Base-by-base conservation (phyloP, 208 protist genomes). In the Wallacemonas collosoma region DNA sequence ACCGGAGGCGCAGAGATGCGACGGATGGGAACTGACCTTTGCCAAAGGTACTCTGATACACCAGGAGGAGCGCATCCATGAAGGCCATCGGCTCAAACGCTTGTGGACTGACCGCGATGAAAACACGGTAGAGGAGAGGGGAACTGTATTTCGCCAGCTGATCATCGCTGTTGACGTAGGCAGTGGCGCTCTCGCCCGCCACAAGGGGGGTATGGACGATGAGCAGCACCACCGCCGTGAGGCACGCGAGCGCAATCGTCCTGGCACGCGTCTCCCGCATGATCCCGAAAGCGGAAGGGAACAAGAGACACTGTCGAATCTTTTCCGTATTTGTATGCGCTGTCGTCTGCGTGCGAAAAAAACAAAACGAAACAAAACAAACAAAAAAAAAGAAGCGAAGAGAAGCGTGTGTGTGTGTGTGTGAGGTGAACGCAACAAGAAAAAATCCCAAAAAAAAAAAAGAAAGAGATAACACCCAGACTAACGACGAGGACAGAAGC, bases 131-230 rank as follows among this genome's bases (percentile, higher is more conserved):
- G n/a, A 56, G 7, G 3, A 63, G 54, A 3, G 67, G 36, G 17
- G 67, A 50, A 8, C n/a, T 39, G 41, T 44, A 51, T 50, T 51
- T 48, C 11, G 4, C 36, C 43, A 72, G 55, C 39, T 58, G 41
- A 5, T 47, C 8, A 43, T 72, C 67, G 36, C 41, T 72, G 41
- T 72, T 63, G 51, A 72, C 44, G 44, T n/a, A n/a, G n/a, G n/a
- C n/a, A n/a, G 50, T 55, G 11, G 26, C 26, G 41, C 4, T 38
- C 35, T 47, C 54, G n/a, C 15, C 9, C 14, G 39, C 36, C 41
- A 26, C 40, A 43, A 65, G 41, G 3, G n/a, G 15, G 12, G 15
- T 51, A 14, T 62, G 41, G n/a, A 41, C n/a, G 5, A 38, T 12
- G 11, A 55, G 50, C 54, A 53, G 2, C 50, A 58, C 3, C 3